phyloP scores from a whole-genome alignment of 2,329 filamentous ascomycete species.

The Fusarium sp. region DNA sequence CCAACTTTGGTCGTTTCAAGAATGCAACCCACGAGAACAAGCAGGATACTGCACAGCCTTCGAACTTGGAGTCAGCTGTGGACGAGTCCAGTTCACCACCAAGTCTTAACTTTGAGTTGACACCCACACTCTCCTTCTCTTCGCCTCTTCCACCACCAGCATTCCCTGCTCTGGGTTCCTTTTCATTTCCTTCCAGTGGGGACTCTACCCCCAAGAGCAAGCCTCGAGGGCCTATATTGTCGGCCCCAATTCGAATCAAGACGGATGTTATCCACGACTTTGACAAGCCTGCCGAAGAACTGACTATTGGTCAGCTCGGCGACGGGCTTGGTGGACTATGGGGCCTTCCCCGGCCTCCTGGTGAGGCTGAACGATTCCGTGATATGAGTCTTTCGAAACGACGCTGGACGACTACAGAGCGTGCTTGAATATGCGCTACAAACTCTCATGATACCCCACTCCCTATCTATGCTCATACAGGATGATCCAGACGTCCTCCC shows the following conservation, averaged over 20 bases:
- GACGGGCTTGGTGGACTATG: conserved; percentile 58
- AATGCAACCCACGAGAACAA: conserved; percentile 28
- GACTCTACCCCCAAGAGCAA: conserved; percentile 36
- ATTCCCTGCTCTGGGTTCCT: conserved; percentile 33
- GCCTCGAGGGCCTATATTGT: conserved; percentile 46
- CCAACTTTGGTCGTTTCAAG: conserved; percentile 61
- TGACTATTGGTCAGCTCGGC: conserved; percentile 51
- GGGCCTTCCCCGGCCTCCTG: conserved; percentile 58
- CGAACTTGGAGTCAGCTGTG: conserved; percentile 7
- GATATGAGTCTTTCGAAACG: conserved; percentile 63
- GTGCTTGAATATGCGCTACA: conserved; percentile 33
- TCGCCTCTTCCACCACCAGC: conserved; percentile 38
- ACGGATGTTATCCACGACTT: conserved; percentile 45
- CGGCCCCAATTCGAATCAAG: conserved; percentile 52
- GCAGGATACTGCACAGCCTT: neutral
- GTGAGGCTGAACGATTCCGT: conserved; percentile 58
- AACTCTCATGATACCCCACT: conserved; percentile 13
- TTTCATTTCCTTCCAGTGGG: conserved; percentile 34
- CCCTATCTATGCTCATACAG: conserved; percentile 13
- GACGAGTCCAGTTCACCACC: conserved; percentile 22
- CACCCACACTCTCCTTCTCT: conserved; percentile 32
- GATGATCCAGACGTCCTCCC: conserved; percentile 20
- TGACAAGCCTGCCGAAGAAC: conserved; percentile 48
- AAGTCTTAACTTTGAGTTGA: conserved; percentile 31
- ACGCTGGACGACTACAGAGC: conserved; percentile 68